Base-by-base conservation (phyloP, 1,139 yeast species). In the Diutina rugosa region DNA sequence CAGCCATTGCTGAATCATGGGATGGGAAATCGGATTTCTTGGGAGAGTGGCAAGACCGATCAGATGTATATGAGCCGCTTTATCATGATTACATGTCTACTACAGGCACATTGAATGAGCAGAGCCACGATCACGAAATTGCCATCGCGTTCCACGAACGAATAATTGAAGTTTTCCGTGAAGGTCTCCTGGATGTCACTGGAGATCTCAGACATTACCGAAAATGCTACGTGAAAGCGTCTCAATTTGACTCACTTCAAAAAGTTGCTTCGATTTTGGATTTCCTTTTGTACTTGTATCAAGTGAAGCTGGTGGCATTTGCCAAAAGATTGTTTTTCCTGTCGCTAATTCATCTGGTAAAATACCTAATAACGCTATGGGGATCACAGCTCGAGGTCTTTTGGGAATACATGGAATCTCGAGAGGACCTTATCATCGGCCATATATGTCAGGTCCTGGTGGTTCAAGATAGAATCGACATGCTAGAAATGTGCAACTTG, bases 321-420 rank as follows among this genome's bases (percentile, higher is more conserved):
- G 53, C 53, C 41, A 49, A 49, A 32, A 16, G 41, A n/a, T 8
- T 49, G 16, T 49, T 49, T 18, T 49, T 32, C 18, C 41, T 18
- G 8, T 18, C 41, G 1, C 44, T 49, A 6, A 8, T 8, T 5
- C 29, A 16, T 6, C 16, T 49, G 16, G 53, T 32, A 6, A 9
- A 16, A 10, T 21, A 49, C 9, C 18, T 49, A 14, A 21, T 49
- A 3, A 12, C n/a, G 29, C 26, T 49, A n/a, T 32, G 53, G 41
- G 53, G 53, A 3, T 26, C 16, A 4, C 44, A 30, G 14, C 53
- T 49, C 12, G 53, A 49, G 10, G 28, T 18, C 14, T 49, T 49
- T 18, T 49, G 53, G 53, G 26, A 30, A 12, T 49, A 49, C 35
- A 49, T 49, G 53, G 53, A 49, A 49, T 6, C 44, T n/a, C 30